Conservation (phyloP, 2,329 filamentous ascomycete species). For the Sclerotiophoma versabilis region DNA sequence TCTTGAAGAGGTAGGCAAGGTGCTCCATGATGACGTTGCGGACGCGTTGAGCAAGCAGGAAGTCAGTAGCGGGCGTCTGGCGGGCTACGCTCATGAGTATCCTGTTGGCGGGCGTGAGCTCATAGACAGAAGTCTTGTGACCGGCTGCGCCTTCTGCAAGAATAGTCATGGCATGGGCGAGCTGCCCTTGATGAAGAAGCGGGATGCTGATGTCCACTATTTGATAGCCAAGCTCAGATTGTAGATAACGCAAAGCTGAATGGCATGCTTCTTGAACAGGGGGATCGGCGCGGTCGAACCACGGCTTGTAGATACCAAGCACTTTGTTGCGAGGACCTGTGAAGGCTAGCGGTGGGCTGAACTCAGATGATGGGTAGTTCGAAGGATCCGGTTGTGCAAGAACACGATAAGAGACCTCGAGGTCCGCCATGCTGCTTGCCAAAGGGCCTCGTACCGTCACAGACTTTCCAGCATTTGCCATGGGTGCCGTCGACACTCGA, state of each 20-base stretch:
- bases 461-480: slow-evolving; percentile 64
- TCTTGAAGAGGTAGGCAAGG: slow-evolving; percentile 72
- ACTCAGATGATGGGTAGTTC: slow-evolving; percentile 66
- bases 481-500: slow-evolving; percentile 68
- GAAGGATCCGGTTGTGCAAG: slow-evolving; percentile 76
- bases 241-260: slow-evolving; percentile 66
- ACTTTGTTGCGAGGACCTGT: slow-evolving; percentile 58
- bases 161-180: slow-evolving; percentile 79
- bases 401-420: slow-evolving; percentile 81
- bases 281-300: slow-evolving; percentile 73
- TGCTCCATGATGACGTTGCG: slow-evolving; percentile 81
- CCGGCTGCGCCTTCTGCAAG: slow-evolving; percentile 71
- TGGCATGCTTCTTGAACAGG: slow-evolving; percentile 69
- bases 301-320: slow-evolving; percentile 73
- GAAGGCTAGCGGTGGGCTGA: slow-evolving; percentile 62
- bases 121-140: slow-evolving; percentile 58
- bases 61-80: slow-evolving; percentile 72
- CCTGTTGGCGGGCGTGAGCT: slow-evolving; percentile 71
- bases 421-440: slow-evolving; percentile 76
- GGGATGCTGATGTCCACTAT: slow-evolving; percentile 70
- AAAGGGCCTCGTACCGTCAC: slow-evolving; percentile 77
- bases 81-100: slow-evolving; percentile 71
- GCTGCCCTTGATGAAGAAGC: slow-evolving; percentile 72
- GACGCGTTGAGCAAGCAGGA: slow-evolving; percentile 75
- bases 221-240: slow-evolving; percentile 59